A percentile compares a stretch with the other conserved stretches of the same genome.
These are phyloP conservation scores for Clitopilus hobsonii DNA, from an alignment of 768 basidiomycete genomes.

Conservation along the genomic window DNA sequence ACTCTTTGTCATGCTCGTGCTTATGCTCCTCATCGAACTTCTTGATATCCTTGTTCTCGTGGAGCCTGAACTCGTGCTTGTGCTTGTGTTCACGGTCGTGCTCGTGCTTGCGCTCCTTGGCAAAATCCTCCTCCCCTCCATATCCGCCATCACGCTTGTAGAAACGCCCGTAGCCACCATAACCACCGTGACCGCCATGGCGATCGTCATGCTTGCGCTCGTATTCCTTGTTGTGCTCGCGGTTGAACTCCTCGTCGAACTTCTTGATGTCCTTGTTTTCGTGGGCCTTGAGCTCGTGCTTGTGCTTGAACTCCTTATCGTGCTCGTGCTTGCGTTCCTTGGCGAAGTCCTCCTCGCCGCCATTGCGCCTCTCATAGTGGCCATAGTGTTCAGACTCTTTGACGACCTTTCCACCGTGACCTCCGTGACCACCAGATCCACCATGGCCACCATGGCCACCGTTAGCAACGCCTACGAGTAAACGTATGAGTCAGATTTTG, in stretches of 20 bases:
- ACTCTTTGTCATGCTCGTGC: not conserved
- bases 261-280: not conserved
- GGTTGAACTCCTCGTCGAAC: not conserved
- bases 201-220: not conserved
- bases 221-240: not conserved
- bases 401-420: not conserved
- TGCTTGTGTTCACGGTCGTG: slow-evolving; percentile 1
- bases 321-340: not conserved
- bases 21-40: not conserved
- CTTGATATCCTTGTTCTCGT: not conserved
- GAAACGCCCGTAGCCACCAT: not conserved
- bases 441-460: not conserved
- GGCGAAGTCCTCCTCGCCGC: not conserved
- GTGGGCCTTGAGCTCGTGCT: not conserved
- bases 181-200: not conserved
- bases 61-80: not conserved
- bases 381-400: not conserved
- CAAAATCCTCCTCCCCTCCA: not conserved
- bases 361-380: not conserved
- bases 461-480: not conserved
- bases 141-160: not conserved
- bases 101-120: slow-evolving; percentile 1
- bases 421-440: not conserved
- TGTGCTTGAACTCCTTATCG: not conserved
- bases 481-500: too few relatives aligned